Percentiles rank a stretch among this genome's conserved stretches.
Evolutionary conservation across 176 grass and related monocot species (phyloP).

Genomic region (Oryza australiensis): DNA sequence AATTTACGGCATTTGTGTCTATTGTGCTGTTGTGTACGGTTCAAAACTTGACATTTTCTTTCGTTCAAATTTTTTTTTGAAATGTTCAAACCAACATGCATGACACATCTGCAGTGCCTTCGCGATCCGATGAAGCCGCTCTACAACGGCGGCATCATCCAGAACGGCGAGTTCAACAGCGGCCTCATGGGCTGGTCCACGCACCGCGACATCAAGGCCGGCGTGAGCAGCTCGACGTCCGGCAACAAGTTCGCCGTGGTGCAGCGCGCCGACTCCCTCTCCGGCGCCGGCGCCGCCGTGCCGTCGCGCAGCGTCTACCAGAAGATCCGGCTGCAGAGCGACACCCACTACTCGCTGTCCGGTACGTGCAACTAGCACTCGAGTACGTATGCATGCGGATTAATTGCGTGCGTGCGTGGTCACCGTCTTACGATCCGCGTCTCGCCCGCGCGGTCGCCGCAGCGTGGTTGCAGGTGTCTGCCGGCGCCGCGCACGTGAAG

Average conservation of each 20-base stretch:
- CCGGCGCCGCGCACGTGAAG: conserved; percentile 49
- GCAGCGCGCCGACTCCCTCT: conserved; percentile 7
- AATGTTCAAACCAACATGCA: neutral
- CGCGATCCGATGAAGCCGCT: conserved; percentile 48
- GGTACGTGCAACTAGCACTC: conserved; percentile 23
- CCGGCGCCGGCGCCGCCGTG: conserved; percentile 6
- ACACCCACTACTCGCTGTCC: conserved; percentile 66
- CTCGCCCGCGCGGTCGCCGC: neutral
- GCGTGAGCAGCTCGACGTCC: conserved; percentile 37
- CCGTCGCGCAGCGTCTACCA: conserved; percentile 63
- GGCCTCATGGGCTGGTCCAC: conserved; percentile 57
- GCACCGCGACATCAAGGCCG: conserved; percentile 35
- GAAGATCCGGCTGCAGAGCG: conserved; percentile 48
- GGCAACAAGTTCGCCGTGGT: conserved; percentile 56
- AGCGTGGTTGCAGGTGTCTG: conserved; percentile 68
- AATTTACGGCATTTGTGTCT: neutral
- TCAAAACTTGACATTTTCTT: neutral
- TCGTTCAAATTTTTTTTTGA: neutral
- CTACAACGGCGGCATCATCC: conserved; percentile 71
- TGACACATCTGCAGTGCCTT: conserved; percentile 52
- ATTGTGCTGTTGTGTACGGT: no score
- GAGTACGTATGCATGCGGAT: neutral
- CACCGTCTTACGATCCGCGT: neutral
- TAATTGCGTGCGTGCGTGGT: neutral
- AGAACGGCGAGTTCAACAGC: conserved; percentile 69